Evolutionary conservation across 306 rosid species (phyloP), one percentile per base, ranked within the genome.

Genomic region (Malus fusca): DNA sequence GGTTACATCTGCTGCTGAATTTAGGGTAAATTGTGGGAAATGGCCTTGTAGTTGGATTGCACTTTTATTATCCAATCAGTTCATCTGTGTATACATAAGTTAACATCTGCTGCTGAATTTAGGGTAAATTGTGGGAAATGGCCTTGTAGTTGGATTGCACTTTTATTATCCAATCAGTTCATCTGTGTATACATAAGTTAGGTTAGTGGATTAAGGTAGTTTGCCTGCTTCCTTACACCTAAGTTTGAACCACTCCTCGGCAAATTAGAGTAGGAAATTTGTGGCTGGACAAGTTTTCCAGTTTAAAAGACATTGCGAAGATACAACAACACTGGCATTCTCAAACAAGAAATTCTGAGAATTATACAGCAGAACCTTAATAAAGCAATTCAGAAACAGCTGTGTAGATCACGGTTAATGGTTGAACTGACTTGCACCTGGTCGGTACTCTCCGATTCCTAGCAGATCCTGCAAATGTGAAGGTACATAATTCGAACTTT

Each of bases 401-500:
- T 53, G 58, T 52, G 44, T 23, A 51, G 55, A 73, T 81, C 72
- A 15, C 61, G 43, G 72, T 82, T 74, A 85, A 71, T 74, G 66
- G 46, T 71, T 79, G 78, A 79, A 85, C 74, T 87, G 90, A 82
- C 74, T 80, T 48, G 90, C 89, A 53, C 96, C 91, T 7, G 96
- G 91, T 75, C 95, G 87, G 75, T 90, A 94, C 78, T 91, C 98
- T 82, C 98, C 98, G 13, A 94, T 91, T 75, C 98, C 98, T 15
- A 94, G 87, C 82, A 94, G 80, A 82, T 94, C 97, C 98, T 94
- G 89, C 71, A 83, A 76, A 78, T 65, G 48, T 18, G 26, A 59
- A 43, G 77, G 58, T 30, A 26, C 42, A 59, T 46, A 13, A 10
- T 30, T 18, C 30, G 26, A 37, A 15, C 71, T 53, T 76, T 40